Evolutionary conservation across 176 grass and related monocot species (phyloP), one percentile per base, ranked within the genome.

Genomic region (Bothriochloa decipiens): DNA sequence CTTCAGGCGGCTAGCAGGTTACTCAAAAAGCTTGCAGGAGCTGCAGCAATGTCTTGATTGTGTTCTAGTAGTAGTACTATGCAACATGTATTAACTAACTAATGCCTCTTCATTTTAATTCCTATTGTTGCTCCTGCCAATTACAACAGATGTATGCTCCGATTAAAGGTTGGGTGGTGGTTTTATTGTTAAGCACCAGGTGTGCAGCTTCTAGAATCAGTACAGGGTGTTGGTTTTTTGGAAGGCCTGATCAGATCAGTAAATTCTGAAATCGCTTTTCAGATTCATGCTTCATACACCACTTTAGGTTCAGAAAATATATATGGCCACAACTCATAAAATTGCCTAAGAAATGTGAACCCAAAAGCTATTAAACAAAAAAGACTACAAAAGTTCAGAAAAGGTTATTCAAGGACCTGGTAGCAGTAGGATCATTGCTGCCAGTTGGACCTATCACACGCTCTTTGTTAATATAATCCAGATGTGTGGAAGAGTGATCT

Each of bases 11-110:
- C 43, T 1, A 16, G 2, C 17, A 80, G 43, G 32, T 4, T 65
- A 25, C 57, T 86, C 2, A 65, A 35, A 16, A 67, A 33, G 28
- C 41, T 80, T 6, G 76, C 76, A 39, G 84, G 28, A 74, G 57
- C 43, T 74, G 68, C 58, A 47, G 3, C 41, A 52, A 36, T 27
- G 3, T 79, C 25, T 39, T 86, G 55, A 76, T 28, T 65, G 29
- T 35, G 77, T 49, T 65, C 15, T 22, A 17, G 15, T 17, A 4
- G 11, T 5, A 4, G 11, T 5, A 32, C 11, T 67, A 29, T 17
- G 12, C 2, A 0, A 32, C 15, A 67, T 35, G 64, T 35, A 67
- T 15, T 36, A 36, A 36, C 35, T 33, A 28, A 28, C 13, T 17
- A 52, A 18, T 52, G 47, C 47, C 4, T 32, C 10, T 23, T 13